A percentile compares a stretch with the other conserved stretches of the same genome.
phyloP scores from a whole-genome alignment of 2,329 filamentous ascomycete genomes.

The Colletotrichum sp. region DNA sequence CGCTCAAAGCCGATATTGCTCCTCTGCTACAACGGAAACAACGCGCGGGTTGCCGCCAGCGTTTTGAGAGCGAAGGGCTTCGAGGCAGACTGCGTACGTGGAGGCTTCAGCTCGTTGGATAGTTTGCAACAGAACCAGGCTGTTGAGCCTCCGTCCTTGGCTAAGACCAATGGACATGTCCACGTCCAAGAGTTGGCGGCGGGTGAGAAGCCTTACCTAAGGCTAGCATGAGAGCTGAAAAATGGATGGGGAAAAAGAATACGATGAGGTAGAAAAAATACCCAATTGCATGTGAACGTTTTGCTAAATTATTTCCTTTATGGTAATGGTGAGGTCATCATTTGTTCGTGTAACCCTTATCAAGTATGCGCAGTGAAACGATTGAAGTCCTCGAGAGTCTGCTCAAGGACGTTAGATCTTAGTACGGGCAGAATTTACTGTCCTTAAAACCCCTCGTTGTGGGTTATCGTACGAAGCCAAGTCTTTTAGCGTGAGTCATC shows the following conservation, averaged over 20 bases:
- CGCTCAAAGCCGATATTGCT: slow-evolving; percentile 44
- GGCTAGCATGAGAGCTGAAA: neutral
- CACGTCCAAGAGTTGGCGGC: neutral
- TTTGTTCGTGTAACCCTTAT: neutral
- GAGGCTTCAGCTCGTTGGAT: slow-evolving; percentile 38
- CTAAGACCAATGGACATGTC: neutral
- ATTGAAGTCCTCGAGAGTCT: neutral
- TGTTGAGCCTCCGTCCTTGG: neutral
- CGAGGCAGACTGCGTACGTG: slow-evolving; percentile 50
- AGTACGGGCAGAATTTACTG: neutral
- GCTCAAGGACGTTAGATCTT: neutral
- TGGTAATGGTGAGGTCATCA: neutral
- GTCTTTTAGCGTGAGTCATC: neutral
- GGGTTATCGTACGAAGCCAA: slow-evolving; percentile 3
- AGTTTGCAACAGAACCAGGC: neutral
- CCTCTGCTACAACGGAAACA: slow-evolving; percentile 60
- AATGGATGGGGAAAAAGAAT: neutral
- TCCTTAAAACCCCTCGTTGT: neutral
- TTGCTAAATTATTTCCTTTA: neutral
- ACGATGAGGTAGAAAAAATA: neutral
- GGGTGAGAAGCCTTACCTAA: neutral
- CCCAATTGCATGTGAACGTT: neutral
- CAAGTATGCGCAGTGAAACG: neutral
- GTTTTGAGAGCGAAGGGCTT: slow-evolving; percentile 56
- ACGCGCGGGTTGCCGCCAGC: slow-evolving; percentile 57